Conservation (phyloP, 805 yeast species). For the Lipomyces spencermartinsiae region DNA sequence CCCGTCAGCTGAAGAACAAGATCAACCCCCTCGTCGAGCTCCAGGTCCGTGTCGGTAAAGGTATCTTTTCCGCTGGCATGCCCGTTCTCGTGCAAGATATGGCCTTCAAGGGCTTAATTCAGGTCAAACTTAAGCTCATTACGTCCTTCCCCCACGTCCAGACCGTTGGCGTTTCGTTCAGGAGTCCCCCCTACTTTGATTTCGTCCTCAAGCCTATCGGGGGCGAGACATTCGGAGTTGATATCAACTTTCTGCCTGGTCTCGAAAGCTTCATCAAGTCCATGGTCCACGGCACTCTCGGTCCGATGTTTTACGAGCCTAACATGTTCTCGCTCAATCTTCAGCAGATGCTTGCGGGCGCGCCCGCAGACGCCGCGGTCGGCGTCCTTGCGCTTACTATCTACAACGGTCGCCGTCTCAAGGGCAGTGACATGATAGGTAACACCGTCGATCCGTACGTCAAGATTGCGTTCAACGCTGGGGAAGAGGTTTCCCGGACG, state of each 20-base stretch:
- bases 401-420: constrained; percentile 69
- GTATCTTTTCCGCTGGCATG: constrained; percentile 63
- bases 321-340: constrained; percentile 91
- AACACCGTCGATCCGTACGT: constrained; percentile 92
- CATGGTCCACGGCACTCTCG: constrained; percentile 83
- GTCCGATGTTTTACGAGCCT: constrained; percentile 88
- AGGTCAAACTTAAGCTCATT: constrained; percentile 90
- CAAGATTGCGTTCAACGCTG: constrained; percentile 56
- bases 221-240: constrained; percentile 85
- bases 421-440: constrained; percentile 70
- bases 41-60: constrained; percentile 78
- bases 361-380: constrained; percentile 75
- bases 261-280: constrained; percentile 79
- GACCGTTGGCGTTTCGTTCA: constrained; percentile 81
- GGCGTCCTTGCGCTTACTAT: constrained; percentile 81
- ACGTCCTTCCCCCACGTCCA: constrained; percentile 90
- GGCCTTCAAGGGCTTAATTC: constrained; percentile 72
- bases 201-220: constrained; percentile 81
- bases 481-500: constrained; percentile 66
- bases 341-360: constrained; percentile 87
- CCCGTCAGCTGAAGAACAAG: constrained; percentile 80
- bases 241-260: constrained; percentile 86
- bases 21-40: constrained; percentile 83
- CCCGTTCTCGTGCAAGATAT: constrained; percentile 83
- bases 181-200: constrained; percentile 89